These are phyloP conservation scores for Malus hybrid DNA, from an alignment of 331 rosid species.

Conservation along the genomic window DNA sequence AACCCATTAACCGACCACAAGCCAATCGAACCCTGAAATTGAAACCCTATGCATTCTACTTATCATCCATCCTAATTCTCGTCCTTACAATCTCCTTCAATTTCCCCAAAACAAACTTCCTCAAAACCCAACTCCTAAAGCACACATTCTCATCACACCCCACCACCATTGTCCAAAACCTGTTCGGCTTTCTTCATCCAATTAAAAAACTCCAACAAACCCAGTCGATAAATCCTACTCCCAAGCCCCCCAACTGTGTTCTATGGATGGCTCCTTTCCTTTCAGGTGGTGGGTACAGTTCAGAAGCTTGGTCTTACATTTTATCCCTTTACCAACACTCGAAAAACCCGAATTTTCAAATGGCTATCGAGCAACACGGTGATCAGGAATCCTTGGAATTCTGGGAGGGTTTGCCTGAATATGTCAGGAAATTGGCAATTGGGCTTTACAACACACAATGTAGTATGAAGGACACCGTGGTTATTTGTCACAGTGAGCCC, in stretches of 20 bases:
- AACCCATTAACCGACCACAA: constrained; percentile 4
- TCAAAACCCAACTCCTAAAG: constrained; percentile 36
- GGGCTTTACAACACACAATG: constrained; percentile 48
- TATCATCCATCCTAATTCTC: constrained; percentile 42
- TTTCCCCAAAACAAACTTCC: constrained; percentile 33
- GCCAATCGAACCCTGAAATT: constrained; percentile 18
- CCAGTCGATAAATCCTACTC: constrained; percentile 4
- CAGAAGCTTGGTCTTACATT: constrained; percentile 80
- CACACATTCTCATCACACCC: constrained; percentile 23
- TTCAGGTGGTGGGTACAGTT: constrained; percentile 86
- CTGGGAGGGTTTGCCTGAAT: constrained; percentile 55
- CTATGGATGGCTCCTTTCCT: constrained; percentile 92
- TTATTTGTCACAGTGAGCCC: constrained; percentile 44
- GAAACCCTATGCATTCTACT: constrained; percentile 21
- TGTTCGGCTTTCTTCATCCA: constrained; percentile 22
- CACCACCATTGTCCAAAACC: constrained; percentile 23
- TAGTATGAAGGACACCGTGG: constrained; percentile 20
- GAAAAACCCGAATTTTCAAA: constrained; percentile 35
- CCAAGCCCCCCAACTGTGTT: constrained; percentile 37
- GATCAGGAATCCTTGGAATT: constrained; percentile 64
- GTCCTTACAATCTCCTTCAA: constrained; percentile 37
- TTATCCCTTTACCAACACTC: constrained; percentile 40
- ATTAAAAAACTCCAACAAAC: constrained; percentile 17
- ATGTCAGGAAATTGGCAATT: constrained; percentile 33
- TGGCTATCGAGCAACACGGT: constrained; percentile 70